Percentiles rank a stretch among this genome's conserved stretches.
Evolutionary conservation across 306 rosid species (phyloP).

Genomic region (Quercus wislizeni): DNA sequence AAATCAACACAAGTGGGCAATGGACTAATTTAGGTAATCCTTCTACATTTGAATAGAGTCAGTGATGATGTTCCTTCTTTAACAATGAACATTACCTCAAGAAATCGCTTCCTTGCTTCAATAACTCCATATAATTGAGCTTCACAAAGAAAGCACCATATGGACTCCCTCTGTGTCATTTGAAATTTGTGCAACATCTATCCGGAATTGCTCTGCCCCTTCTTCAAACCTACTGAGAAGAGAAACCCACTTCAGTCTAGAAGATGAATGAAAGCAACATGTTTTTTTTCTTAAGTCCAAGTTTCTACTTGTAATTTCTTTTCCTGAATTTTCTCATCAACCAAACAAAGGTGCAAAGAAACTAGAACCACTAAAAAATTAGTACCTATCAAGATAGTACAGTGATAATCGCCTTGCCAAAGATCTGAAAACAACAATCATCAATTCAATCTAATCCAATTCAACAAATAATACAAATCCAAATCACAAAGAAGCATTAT

Average conservation of each 20-base stretch:
- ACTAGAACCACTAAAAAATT: neutral
- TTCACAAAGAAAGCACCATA: constrained; percentile 93
- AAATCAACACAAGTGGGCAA: neutral
- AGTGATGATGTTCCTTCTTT: neutral
- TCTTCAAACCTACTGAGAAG: constrained; percentile 32
- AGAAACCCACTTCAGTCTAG: no score
- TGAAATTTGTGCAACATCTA: constrained; percentile 92
- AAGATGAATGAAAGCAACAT: no score
- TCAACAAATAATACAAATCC: constrained; percentile 3
- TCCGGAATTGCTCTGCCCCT: constrained; percentile 86
- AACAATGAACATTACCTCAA: constrained; percentile 42
- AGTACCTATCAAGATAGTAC: constrained; percentile 77
- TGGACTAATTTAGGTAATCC: neutral
- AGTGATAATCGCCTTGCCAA: constrained; percentile 95
- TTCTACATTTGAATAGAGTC: neutral
- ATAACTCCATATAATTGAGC: constrained; percentile 76
- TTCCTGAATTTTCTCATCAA: neutral
- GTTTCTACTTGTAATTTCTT: neutral
- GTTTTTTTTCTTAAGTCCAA: neutral
- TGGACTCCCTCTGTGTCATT: constrained; percentile 90
- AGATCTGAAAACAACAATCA: constrained; percentile 63
- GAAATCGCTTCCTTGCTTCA: constrained; percentile 75
- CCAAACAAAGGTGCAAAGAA: constrained; percentile 3
- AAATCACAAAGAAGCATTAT: constrained; percentile 8
- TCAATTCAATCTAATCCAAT: constrained; percentile 13